Evolutionary conservation across 495 filamentous ascomycete species (phyloP).

Genomic region (Daldinia vernicosa): DNA sequence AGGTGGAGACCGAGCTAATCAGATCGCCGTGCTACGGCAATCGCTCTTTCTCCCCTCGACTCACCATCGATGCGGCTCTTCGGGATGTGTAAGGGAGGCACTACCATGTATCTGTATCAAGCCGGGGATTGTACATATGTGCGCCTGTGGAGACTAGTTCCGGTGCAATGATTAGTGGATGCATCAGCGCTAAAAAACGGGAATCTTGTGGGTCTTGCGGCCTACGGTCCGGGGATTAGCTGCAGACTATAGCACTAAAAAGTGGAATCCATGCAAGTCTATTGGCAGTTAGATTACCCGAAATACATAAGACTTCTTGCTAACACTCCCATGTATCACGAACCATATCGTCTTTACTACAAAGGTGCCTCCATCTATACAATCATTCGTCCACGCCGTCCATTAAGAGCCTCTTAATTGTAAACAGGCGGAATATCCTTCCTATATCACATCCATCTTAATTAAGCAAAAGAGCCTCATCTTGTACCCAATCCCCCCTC

Average conservation of each 20-base stretch:
- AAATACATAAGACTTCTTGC: neutral
- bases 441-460: neutral
- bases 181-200: constrained; percentile 33
- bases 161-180: neutral
- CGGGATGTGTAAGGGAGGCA: neutral
- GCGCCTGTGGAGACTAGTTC: neutral
- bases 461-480: constrained; percentile 26
- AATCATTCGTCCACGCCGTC: constrained; percentile 17
- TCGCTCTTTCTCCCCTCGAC: constrained; percentile 10
- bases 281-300: constrained; percentile 1
- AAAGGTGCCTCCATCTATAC: constrained; percentile 11
- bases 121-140: neutral
- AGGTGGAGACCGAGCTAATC: neutral
- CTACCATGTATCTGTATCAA: constrained; percentile 10
- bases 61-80: constrained; percentile 32
- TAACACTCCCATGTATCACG: constrained; percentile 5
- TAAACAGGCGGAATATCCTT: neutral
- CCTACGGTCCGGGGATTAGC: constrained; percentile 9
- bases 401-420: constrained; percentile 1
- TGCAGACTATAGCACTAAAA: constrained; percentile 24
- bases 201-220: constrained; percentile 11
- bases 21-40: constrained; percentile 3
- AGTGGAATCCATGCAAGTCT: constrained; percentile 7
- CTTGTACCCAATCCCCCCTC: neutral
- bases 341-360: constrained; percentile 21